Conservation (phyloP, 768 basidiomycete species). For the Fibroporia radiculosa region DNA sequence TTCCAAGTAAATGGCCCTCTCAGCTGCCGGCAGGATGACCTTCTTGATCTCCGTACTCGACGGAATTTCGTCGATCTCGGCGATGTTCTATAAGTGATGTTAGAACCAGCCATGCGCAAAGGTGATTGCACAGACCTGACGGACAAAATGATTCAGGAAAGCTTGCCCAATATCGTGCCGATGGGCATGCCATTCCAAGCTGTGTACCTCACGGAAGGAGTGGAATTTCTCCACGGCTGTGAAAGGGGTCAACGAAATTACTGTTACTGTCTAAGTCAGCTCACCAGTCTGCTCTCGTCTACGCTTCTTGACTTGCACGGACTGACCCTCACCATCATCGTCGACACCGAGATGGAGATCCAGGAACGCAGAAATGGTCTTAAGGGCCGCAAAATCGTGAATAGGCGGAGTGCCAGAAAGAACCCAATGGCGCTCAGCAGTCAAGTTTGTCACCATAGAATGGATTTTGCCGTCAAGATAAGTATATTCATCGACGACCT, state of each 20-base stretch:
- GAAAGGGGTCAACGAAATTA: conserved; percentile 2
- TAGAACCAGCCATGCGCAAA: not conserved
- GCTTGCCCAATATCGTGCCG: conserved; percentile 76
- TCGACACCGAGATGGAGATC: conserved; percentile 88
- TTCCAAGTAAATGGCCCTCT: conserved; percentile 91
- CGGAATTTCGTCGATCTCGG: conserved; percentile 94
- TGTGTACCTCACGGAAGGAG: conserved; percentile 92
- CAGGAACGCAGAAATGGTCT: conserved; percentile 85
- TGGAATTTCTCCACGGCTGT: conserved; percentile 88
- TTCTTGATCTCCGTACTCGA: conserved; percentile 55
- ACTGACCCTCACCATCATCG: conserved; percentile 70
- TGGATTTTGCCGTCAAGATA: conserved; percentile 80
- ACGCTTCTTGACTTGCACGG: conserved; percentile 71
- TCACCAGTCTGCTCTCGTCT: conserved; percentile 77
- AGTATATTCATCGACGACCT: conserved; percentile 92
- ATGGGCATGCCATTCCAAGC: conserved; percentile 85
- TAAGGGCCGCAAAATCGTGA: conserved; percentile 82
- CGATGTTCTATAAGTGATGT: conserved; percentile 59
- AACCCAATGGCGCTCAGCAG: conserved; percentile 83
- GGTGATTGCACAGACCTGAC: conserved; percentile 55
- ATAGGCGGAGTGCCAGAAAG: conserved; percentile 95
- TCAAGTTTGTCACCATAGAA: conserved; percentile 67
- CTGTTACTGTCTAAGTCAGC: conserved; percentile 6
- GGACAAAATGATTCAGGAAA: conserved; percentile 76
- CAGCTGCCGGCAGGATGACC: conserved; percentile 81